Evolutionary conservation across 192 early-diverging fungal genomes (phyloP), one percentile per base, ranked within the genome.

Genomic region (Backusella tuberculispora): DNA sequence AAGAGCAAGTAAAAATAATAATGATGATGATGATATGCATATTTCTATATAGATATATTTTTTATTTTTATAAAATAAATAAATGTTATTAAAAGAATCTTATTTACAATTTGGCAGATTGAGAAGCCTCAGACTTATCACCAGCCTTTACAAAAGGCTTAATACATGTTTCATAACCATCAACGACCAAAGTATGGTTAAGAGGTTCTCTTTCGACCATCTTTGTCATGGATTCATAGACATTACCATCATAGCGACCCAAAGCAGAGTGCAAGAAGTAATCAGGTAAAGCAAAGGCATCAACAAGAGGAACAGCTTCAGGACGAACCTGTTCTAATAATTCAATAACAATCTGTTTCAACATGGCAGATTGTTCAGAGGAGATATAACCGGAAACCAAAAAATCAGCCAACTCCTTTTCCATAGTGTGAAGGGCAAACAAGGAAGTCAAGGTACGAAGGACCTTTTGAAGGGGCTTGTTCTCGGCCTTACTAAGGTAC

Each of bases 241-340:
- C 91, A 70, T 89, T 86, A 63, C 93, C 94, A 72, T 94, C 93
- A 56, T 83, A 88, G 26, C 91, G 83, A 19, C 91, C 95, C 44
- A 97, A 79, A 10, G 93, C 90, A 48, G 91, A 92, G 83, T 94
- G 88, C 17, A 97, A 84, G 44, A 85, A 80, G 69, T 91, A 90
- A 50, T 97, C 95, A 0, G 92, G 86, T 37, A 93, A 79, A 17
- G 86, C 88, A 83, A 92, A 95, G 0, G 93, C 88, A 48, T 97
- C 95, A 19, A 94, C 93, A 13, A 97, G 85, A 0, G 91, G 83
- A 19, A 97, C 88, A 14, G 92, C 92, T 76, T 97, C 88, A 64
- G 87, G 88, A 13, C 94, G 85, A 13, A 97, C 81, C 34, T 89
- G 86, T 64, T 86, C 85, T 63, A 94, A 85, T 7, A 88, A 56